These are phyloP conservation scores for Sherardia arvensis DNA, from an alignment of 257 asterid species.

Conservation along the genomic window DNA sequence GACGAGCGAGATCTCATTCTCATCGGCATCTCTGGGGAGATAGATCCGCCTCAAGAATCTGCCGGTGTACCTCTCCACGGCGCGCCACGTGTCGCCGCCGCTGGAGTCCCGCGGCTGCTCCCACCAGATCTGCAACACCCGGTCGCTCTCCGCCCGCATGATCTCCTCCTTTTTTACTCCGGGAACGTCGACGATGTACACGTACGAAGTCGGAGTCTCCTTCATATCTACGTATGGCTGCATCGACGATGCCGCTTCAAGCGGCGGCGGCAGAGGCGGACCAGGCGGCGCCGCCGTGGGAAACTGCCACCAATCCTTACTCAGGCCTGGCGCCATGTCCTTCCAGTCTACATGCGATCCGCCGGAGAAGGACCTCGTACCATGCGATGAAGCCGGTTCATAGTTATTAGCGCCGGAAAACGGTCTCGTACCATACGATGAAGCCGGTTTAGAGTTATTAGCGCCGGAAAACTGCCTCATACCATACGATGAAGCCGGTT, in stretches of 20 bases:
- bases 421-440: neutral
- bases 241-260: neutral
- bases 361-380: too few relatives aligned
- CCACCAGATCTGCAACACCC: neutral
- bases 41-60: neutral
- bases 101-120: neutral
- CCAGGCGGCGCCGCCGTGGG: neutral
- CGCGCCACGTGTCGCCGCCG: neutral
- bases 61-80: neutral
- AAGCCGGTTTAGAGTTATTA: too few relatives aligned
- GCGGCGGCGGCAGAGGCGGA: neutral
- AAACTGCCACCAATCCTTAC: neutral
- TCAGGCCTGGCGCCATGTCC: neutral
- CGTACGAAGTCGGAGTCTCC: neutral
- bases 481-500: neutral
- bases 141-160: neutral
- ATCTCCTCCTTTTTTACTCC: neutral
- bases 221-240: neutral
- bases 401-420: too few relatives aligned
- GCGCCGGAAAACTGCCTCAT: too few relatives aligned
- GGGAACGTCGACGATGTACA: neutral
- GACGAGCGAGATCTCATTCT: neutral
- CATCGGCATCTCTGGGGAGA: neutral
- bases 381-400: neutral
- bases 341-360: too few relatives aligned